Conservation (phyloP, 176 grass and related monocot species). For the Musa beccarii region DNA sequence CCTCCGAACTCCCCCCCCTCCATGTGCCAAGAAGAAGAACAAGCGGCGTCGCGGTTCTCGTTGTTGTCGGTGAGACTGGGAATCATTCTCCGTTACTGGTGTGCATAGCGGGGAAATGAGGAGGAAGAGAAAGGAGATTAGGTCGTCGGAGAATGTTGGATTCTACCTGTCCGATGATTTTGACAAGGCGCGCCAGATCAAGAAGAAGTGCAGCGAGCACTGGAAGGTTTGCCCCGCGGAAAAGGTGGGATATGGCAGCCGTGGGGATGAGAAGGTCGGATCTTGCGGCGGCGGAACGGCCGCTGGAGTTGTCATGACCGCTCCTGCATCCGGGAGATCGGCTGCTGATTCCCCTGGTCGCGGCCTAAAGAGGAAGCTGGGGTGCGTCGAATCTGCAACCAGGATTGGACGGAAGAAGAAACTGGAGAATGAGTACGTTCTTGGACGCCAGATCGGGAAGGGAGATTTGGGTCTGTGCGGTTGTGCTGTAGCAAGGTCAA, state of each 20-base stretch:
- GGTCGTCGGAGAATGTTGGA: slow-evolving; percentile 34
- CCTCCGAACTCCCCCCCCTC: too few species aligned
- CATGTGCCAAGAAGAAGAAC: too few species aligned
- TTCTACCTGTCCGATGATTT: slow-evolving; percentile 36
- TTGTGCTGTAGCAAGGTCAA: slow-evolving; percentile 57
- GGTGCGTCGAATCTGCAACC: too few species aligned
- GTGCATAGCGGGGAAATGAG: too few species aligned
- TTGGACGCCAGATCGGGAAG: slow-evolving; percentile 75
- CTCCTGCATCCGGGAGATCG: slow-evolving; percentile 22
- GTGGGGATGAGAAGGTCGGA: slow-evolving; percentile 2
- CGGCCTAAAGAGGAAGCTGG: too few species aligned
- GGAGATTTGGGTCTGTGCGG: slow-evolving; percentile 81
- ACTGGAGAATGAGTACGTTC: too few species aligned
- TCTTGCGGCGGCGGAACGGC: slow-evolving; percentile 34
- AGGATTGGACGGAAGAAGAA: too few species aligned
- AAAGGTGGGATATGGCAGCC: slow-evolving; percentile 14
- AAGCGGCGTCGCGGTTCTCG: too few species aligned
- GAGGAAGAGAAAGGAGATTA: too few species aligned
- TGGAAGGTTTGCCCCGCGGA: neutral
- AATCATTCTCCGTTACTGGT: too few species aligned
- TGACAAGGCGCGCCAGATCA: slow-evolving; percentile 34
- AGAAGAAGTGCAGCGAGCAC: slow-evolving; percentile 27
- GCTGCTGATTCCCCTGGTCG: too few species aligned
- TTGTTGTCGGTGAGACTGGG: too few species aligned
- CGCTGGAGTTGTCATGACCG: slow-evolving; percentile 35